phyloP scores from a whole-genome alignment of 2,329 filamentous ascomycete species.

The Thielaviopsis populi region DNA sequence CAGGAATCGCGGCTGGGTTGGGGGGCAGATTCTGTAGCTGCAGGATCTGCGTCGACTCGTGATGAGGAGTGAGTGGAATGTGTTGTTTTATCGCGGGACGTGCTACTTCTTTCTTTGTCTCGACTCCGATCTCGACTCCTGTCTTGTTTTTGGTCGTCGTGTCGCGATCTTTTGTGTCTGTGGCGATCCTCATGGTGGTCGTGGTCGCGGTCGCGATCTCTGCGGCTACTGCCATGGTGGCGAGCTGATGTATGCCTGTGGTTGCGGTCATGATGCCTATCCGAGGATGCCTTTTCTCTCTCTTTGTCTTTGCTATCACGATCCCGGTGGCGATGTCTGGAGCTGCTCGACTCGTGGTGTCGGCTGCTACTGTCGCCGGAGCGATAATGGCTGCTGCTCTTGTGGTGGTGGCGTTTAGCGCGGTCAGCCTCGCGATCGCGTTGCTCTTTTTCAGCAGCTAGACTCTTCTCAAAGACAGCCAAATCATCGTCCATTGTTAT shows the following conservation, averaged over 20 bases:
- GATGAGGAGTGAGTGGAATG: background rate
- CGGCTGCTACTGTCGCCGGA: constrained; percentile 16
- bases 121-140: background rate
- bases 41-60: background rate
- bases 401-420: background rate
- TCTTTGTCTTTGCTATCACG: background rate
- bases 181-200: constrained; percentile 26
- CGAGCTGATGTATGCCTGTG: constrained; percentile 24
- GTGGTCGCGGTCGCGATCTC: constrained; percentile 8
- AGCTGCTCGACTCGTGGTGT: background rate
- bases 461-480: constrained; percentile 61
- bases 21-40: constrained; percentile 29
- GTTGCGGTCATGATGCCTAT: constrained; percentile 23
- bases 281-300: constrained; percentile 23
- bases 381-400: background rate
- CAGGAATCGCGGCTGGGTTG: constrained; percentile 54
- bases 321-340: constrained; percentile 21
- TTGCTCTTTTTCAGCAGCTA: constrained; percentile 48
- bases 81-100: background rate
- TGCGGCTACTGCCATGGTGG: background rate
- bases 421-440: constrained; percentile 27
- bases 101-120: background rate
- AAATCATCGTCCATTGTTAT: constrained; percentile 38
- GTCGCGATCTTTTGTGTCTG: constrained; percentile 18
- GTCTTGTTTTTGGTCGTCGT: background rate